phyloP scores from a whole-genome alignment of 768 basidiomycete species.

The Russula brevipes region DNA sequence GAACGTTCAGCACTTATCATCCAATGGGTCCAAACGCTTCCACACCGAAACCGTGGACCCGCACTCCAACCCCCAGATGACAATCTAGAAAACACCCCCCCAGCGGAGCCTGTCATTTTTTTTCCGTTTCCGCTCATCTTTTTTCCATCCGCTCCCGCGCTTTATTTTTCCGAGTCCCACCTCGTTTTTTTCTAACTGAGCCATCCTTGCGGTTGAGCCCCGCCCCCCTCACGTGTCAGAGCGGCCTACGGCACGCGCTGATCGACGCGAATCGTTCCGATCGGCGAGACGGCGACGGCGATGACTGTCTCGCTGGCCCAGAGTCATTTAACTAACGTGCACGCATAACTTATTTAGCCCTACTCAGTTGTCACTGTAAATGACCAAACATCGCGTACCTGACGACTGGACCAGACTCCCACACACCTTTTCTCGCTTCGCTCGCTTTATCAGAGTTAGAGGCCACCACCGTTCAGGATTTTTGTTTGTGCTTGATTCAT shows the following conservation, averaged over 20 bases:
- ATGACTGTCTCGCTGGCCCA: neutral
- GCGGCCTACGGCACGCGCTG: neutral
- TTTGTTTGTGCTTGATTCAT: neutral
- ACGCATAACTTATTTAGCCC: neutral
- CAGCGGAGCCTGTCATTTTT: neutral
- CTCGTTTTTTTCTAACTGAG: neutral
- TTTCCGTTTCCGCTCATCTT: neutral
- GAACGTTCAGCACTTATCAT: neutral
- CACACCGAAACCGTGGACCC: neutral
- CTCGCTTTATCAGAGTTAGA: no score
- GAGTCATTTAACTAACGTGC: neutral
- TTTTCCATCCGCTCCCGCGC: neutral
- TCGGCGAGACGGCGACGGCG: conserved; percentile 11
- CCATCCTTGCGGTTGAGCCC: neutral
- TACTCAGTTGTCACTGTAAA: neutral
- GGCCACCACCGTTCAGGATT: neutral
- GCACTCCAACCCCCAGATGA: neutral
- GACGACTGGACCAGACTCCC: neutral
- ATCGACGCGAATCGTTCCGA: conserved; percentile 18
- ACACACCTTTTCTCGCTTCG: conserved; percentile 1
- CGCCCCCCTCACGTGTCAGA: neutral
- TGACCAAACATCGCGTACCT: conserved; percentile 4
- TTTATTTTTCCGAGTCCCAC: neutral
- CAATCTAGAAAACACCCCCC: neutral
- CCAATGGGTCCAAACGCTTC: neutral